phyloP scores from a whole-genome alignment of 306 rosid genomes.

The Lagenaria siceraria region DNA sequence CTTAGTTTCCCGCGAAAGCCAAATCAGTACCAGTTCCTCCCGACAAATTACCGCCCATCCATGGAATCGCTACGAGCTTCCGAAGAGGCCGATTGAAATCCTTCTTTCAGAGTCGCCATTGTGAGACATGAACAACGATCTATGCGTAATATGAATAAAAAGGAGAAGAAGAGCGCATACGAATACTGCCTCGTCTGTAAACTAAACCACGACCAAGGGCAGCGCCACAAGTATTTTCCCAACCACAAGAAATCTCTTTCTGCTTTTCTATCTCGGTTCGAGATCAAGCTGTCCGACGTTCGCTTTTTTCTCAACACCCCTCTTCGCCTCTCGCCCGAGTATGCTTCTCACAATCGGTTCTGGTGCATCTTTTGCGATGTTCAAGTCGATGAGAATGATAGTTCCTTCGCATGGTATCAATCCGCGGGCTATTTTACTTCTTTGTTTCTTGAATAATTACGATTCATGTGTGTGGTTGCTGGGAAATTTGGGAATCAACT shows the following conservation, averaged over 20 bases:
- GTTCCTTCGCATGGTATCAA: slow-evolving; percentile 55
- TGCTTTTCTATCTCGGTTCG: slow-evolving; percentile 59
- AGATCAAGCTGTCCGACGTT: slow-evolving; percentile 45
- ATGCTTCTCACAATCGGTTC: slow-evolving; percentile 46
- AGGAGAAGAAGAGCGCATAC: slow-evolving; percentile 30
- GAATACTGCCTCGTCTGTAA: slow-evolving; percentile 77
- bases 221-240: slow-evolving; percentile 80
- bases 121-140: not conserved
- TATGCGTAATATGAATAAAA: not conserved
- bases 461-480: not conserved
- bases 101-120: slow-evolving; percentile 2
- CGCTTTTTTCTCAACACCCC: slow-evolving; percentile 53
- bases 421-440: not conserved
- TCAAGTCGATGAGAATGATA: slow-evolving; percentile 38
- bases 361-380: slow-evolving; percentile 80
- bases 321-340: slow-evolving; percentile 28
- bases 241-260: slow-evolving; percentile 66
- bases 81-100: slow-evolving; percentile 10
- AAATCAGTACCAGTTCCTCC: not conserved
- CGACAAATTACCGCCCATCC: not conserved
- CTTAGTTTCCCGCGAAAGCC: not conserved
- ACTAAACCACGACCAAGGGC: slow-evolving; percentile 63
- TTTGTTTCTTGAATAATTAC: not conserved
- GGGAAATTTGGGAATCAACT: not conserved
- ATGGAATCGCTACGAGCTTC: not conserved